Conservation (phyloP, 306 rosid species). For the Senna siamea region DNA sequence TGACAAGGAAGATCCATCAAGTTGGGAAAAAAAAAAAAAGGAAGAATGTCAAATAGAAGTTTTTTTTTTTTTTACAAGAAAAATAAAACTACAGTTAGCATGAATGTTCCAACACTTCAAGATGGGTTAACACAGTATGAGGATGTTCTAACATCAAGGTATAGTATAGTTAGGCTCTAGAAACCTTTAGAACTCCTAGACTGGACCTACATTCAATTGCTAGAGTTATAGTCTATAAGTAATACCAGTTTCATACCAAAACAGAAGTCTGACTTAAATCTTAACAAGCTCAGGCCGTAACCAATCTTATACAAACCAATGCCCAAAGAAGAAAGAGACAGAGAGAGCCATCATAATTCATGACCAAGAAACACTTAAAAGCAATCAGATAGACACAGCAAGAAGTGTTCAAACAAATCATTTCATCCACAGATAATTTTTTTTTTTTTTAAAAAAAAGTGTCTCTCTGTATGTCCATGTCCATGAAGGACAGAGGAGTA, state of each 20-base stretch:
- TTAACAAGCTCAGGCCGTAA: no score
- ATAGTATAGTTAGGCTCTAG: background rate
- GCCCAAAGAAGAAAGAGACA: background rate
- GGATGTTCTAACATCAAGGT: background rate
- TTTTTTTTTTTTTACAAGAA: background rate
- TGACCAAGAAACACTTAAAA: background rate
- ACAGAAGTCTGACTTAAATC: background rate
- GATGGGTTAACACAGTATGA: background rate
- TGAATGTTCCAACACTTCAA: background rate
- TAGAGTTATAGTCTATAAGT: background rate
- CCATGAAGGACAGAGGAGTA: slow-evolving; percentile 34
- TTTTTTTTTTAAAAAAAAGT: no score
- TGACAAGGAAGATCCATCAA: background rate
- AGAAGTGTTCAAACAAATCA: background rate
- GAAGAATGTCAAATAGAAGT: background rate
- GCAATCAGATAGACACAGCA: background rate
- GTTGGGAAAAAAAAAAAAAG: no score
- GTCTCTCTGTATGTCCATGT: background rate
- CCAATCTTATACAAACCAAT: background rate
- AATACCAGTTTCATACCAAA: background rate
- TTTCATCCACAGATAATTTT: background rate
- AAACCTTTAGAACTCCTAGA: slow-evolving; percentile 18
- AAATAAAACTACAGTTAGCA: background rate
- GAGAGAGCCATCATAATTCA: background rate
- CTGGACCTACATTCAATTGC: background rate